These are phyloP conservation scores for Bauhinia variegata DNA, from an alignment of 306 rosid species.

Conservation along the genomic window DNA sequence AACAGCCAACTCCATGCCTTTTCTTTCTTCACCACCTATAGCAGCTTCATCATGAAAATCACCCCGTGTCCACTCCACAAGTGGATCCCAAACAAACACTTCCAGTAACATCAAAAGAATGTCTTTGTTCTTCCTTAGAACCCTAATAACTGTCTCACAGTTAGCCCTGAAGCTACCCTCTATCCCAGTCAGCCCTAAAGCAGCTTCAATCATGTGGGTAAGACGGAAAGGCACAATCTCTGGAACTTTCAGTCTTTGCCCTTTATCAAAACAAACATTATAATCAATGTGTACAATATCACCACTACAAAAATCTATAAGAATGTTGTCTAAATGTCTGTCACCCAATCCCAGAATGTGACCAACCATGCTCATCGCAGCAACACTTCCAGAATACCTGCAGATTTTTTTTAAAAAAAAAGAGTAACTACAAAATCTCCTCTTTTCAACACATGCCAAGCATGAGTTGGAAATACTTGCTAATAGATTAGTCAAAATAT, in stretches of 20 bases:
- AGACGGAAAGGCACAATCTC: constrained; percentile 99
- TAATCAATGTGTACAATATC: constrained; percentile 92
- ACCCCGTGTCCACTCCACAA: constrained; percentile 96
- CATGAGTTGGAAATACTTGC: constrained; percentile 26
- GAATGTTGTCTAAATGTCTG: constrained; percentile 90
- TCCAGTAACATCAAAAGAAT: constrained; percentile 84
- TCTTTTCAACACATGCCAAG: constrained; percentile 6
- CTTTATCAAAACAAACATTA: constrained; percentile 94
- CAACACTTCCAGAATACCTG: constrained; percentile 95
- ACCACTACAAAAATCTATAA: constrained; percentile 88
- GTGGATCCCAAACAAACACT: constrained; percentile 97
- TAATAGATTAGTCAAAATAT: constrained; percentile 32
- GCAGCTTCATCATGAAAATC: constrained; percentile 97
- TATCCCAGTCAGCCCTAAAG: constrained; percentile 87
- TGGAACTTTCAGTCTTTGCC: constrained; percentile 87
- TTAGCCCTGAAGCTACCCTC: constrained; percentile 95
- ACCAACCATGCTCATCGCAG: constrained; percentile 97
- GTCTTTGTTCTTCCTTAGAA: constrained; percentile 88
- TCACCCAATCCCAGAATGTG: constrained; percentile 95
- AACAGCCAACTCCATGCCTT: constrained; percentile 99
- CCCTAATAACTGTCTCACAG: constrained; percentile 80
- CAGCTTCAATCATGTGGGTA: constrained; percentile 90
- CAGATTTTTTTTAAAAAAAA: constrained; percentile 36
- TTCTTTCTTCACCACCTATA: constrained; percentile 97
- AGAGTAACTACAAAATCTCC: constrained; percentile 13